These are phyloP conservation scores for Lachancea dasiensis DNA, from an alignment of 805 yeast species.

Conservation along the genomic window DNA sequence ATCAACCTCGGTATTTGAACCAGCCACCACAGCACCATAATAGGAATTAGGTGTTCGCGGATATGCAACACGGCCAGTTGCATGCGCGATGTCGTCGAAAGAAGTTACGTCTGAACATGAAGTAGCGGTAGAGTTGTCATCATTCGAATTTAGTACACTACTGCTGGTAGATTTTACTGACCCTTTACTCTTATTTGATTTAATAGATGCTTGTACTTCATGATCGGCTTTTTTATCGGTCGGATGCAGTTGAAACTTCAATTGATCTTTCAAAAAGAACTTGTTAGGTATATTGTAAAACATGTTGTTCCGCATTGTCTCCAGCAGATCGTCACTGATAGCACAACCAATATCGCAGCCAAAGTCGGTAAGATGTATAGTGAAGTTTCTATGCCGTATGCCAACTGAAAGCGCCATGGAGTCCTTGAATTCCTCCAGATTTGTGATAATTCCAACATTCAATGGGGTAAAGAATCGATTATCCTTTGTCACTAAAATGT, in stretches of 20 bases:
- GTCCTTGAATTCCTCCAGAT: slow-evolving; percentile 36
- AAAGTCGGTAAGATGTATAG: slow-evolving; percentile 64
- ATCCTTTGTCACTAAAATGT: slow-evolving; percentile 60
- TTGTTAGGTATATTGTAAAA: slow-evolving; percentile 32
- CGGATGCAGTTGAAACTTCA: slow-evolving; percentile 17
- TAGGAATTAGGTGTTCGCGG: slow-evolving; percentile 33
- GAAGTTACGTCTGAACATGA: slow-evolving; percentile 30
- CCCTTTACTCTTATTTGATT: slow-evolving; percentile 23
- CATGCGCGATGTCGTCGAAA: slow-evolving; percentile 24
- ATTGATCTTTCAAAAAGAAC: slow-evolving; percentile 26
- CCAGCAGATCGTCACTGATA: slow-evolving; percentile 44
- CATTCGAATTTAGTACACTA: slow-evolving; percentile 22
- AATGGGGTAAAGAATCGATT: slow-evolving; percentile 49
- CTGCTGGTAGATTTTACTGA: slow-evolving; percentile 26
- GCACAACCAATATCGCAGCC: slow-evolving; percentile 53
- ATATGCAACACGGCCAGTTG: slow-evolving; percentile 22
- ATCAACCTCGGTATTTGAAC: slow-evolving; percentile 16
- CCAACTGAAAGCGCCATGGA: slow-evolving; percentile 35
- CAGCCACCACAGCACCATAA: slow-evolving; percentile 18
- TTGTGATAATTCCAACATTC: slow-evolving; percentile 30
- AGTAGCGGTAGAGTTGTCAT: slow-evolving; percentile 24
- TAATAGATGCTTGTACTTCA: slow-evolving; percentile 15
- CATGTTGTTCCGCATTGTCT: slow-evolving; percentile 31
- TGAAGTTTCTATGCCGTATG: slow-evolving; percentile 22
- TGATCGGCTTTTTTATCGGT: slow-evolving; percentile 15